phyloP scores from a whole-genome alignment of 257 asterid genomes.

The Henckelia pumila region DNA sequence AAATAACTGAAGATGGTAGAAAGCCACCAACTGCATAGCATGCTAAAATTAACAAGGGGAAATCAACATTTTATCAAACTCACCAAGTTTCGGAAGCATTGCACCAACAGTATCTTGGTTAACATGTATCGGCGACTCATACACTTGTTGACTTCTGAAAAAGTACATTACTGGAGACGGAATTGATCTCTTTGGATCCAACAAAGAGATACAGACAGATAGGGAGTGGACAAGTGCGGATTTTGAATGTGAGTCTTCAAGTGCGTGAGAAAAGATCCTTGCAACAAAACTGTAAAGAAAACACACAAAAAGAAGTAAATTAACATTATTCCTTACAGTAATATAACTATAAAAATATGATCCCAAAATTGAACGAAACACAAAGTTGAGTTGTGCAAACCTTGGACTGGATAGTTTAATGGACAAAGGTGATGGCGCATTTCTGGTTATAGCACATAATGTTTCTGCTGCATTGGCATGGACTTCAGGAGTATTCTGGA shows the following conservation, averaged over 20 bases:
- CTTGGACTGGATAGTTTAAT: constrained; percentile 86
- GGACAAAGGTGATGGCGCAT: constrained; percentile 81
- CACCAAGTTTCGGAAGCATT: constrained; percentile 95
- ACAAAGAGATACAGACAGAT: constrained; percentile 80
- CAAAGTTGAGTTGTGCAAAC: constrained; percentile 38
- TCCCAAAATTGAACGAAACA: constrained; percentile 16
- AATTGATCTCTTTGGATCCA: constrained; percentile 89
- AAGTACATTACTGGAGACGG: constrained; percentile 73
- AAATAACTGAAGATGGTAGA: not conserved
- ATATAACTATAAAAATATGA: constrained; percentile 3
- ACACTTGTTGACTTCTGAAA: constrained; percentile 72
- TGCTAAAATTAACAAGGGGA: not conserved
- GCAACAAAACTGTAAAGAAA: constrained; percentile 70
- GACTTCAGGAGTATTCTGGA: constrained; percentile 90
- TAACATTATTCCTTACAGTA: not conserved
- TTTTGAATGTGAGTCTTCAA: constrained; percentile 73
- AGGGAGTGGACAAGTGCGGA: constrained; percentile 87
- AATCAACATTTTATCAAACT: not conserved
- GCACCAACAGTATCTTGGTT: constrained; percentile 88
- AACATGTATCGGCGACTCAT: constrained; percentile 69
- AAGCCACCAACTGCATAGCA: not conserved
- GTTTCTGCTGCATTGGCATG: constrained; percentile 98
- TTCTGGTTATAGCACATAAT: constrained; percentile 89
- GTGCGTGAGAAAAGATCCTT: constrained; percentile 85
- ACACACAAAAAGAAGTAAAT: constrained; percentile 20